A percentile compares a stretch with the other conserved stretches of the same genome.
phyloP scores from a whole-genome alignment of 345 rosid genomes.

The Murraya paniculata region DNA sequence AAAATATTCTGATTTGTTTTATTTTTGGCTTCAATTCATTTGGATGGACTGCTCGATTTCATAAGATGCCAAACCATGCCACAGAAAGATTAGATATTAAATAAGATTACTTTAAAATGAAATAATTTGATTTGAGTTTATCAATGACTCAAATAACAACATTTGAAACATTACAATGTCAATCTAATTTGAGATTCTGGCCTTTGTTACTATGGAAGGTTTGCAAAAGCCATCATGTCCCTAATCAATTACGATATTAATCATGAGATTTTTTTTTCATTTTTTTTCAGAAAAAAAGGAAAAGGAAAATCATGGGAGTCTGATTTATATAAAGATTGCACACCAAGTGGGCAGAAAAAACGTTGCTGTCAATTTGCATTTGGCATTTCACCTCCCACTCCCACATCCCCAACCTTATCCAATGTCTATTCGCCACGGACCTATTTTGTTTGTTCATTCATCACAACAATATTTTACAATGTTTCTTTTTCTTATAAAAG shows the following conservation, averaged over 20 bases:
- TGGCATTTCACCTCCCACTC: neutral
- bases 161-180: neutral
- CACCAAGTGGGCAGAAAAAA: neutral
- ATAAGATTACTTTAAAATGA: no score
- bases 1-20: no score
- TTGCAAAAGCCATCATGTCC: neutral
- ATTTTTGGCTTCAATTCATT: no score
- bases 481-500: no score
- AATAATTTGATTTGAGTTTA: no score
- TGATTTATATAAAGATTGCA: neutral
- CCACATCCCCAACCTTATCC: neutral
- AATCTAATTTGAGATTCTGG: neutral
- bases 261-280: neutral
- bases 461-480: neutral
- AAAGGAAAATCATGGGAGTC: no score
- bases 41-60: no score
- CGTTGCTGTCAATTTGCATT: neutral
- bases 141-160: no score
- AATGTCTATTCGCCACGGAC: neutral
- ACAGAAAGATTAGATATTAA: no score
- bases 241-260: neutral
- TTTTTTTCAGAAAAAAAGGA: neutral
- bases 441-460: neutral
- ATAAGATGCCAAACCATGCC: no score
- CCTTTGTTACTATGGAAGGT: neutral